Evolutionary conservation across 1,139 yeast species (phyloP), one percentile per base, ranked within the genome.

Genomic region (Saccharomycopsis phalli): DNA sequence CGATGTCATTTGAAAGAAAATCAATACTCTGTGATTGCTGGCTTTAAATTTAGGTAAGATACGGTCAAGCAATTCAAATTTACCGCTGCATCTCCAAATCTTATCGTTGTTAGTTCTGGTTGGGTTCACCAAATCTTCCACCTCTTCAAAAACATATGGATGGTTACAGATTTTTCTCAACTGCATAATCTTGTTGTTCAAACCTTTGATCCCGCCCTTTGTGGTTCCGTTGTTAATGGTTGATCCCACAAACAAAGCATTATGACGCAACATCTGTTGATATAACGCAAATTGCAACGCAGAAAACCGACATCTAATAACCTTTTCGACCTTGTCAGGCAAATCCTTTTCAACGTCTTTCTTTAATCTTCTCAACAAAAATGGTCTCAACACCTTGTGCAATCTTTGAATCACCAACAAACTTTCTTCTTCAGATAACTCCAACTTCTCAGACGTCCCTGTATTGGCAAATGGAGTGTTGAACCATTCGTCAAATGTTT

Each of bases 301-400:
- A 36, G 95, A 83, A 81, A 86, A 81, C 61, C 86, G 86, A 66
- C 98, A 91, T 62, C 91, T 91, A 54, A 91, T 73, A 35, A 91
- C 97, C 58, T 80, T 87, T 62, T 91, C 98, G 41, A 91, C 84
- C 66, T 91, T 91, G 57, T 86, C 88, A 2, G 98, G 98, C 51
- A 91, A 71, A 57, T 88, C 97, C 57, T 87, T 88, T 58, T 91
- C 98, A 30, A 91, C 98, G 66, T 91, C 98, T 60, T 87, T 88
- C 65, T 91, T 91, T 64, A 91, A 72, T 66, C 98, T 81, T 64
- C 98, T 78, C 54, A 91, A 68, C 53, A 91, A 68, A 71, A 91
- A 91, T 2, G 98, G 98, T 57, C 98, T 74, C 56, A 91, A 70
- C 19, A 91, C 98, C 59, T 91, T 91, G 61, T 91, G 98, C 57